Conservation (phyloP, 495 filamentous ascomycete species). For the Trichoderma gamsii region DNA sequence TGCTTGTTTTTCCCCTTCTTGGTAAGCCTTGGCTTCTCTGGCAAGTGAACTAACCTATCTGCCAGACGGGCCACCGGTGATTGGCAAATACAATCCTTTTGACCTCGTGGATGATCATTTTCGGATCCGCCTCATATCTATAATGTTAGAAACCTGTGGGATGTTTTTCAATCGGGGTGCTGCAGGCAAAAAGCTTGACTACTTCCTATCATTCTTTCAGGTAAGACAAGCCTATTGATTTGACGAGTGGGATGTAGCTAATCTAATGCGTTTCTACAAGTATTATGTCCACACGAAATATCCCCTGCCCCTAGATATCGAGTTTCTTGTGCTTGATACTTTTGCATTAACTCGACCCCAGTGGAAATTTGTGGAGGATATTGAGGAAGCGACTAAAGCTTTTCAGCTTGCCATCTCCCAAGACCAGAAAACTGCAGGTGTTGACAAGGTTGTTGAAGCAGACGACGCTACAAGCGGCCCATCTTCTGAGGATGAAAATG, state of each 20-base stretch:
- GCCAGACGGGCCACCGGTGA: conserved; percentile 71
- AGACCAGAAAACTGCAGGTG: conserved; percentile 73
- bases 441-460: conserved; percentile 57
- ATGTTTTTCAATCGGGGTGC: conserved; percentile 92
- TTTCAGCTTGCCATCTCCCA: conserved; percentile 84
- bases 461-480: conserved; percentile 62
- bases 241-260: conserved; percentile 5
- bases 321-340: conserved; percentile 93
- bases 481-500: conserved; percentile 62
- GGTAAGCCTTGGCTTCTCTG: not conserved
- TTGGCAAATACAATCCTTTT: conserved; percentile 64
- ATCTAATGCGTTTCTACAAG: conserved; percentile 35
- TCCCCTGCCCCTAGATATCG: conserved; percentile 88
- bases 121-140: conserved; percentile 82
- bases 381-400: conserved; percentile 75
- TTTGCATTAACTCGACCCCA: conserved; percentile 77
- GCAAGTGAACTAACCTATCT: conserved; percentile 22
- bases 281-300: conserved; percentile 97
- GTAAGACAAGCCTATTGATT: conserved; percentile 25
- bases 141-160: conserved; percentile 88
- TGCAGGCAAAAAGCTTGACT: conserved; percentile 95
- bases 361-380: conserved; percentile 75
- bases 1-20: not conserved
- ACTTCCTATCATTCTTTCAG: conserved; percentile 95
- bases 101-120: conserved; percentile 96